These are phyloP conservation scores for Cercospora sesami DNA, from an alignment of 2,329 filamentous ascomycete genomes.

Conservation along the genomic window DNA sequence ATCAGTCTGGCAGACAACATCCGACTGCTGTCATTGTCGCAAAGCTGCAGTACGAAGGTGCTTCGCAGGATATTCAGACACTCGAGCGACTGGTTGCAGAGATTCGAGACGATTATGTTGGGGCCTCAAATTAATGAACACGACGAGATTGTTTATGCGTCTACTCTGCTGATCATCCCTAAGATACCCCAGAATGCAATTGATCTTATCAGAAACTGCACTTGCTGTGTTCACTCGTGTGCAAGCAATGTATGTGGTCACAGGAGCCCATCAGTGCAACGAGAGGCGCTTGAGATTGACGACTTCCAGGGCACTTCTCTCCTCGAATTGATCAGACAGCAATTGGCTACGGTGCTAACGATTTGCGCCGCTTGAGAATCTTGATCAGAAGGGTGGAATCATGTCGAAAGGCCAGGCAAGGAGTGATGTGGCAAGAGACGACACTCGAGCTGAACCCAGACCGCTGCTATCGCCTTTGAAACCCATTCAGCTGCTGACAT, in stretches of 20 bases:
- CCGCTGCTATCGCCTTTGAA: background rate
- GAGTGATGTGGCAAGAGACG: background rate
- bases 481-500: background rate
- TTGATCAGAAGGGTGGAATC: no score
- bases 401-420: background rate
- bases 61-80: slow-evolving; percentile 11
- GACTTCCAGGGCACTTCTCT: no score
- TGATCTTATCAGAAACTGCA: no score
- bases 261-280: no score
- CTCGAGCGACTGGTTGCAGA: slow-evolving; percentile 9
- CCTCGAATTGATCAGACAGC: no score
- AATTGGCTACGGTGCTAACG: no score
- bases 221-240: no score
- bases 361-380: no score
- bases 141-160: background rate
- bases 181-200: slow-evolving; percentile 1
- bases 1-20: slow-evolving; percentile 11
- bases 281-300: no score
- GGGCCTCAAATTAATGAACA: background rate
- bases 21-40: slow-evolving; percentile 7
- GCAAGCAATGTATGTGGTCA: no score
- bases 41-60: slow-evolving; percentile 13
- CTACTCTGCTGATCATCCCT: background rate
- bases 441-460: background rate
- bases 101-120: slow-evolving; percentile 14